Percentiles rank a stretch among this genome's conserved stretches.
phyloP scores from a whole-genome alignment of 768 basidiomycete species.

The Termitomyces sp. region DNA sequence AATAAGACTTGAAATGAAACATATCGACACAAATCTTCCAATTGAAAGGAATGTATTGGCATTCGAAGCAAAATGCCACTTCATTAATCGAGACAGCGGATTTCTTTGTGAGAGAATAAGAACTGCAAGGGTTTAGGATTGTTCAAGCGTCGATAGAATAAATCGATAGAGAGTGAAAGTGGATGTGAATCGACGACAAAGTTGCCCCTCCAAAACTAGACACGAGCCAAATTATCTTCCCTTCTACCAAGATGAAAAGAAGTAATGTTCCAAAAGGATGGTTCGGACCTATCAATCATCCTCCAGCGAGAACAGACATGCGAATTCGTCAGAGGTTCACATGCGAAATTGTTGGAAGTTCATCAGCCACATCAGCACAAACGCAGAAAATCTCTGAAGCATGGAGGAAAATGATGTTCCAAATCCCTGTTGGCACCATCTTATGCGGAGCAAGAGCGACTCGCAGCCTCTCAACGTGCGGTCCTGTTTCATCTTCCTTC shows the following conservation, averaged over 20 bases:
- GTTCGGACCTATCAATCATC: neutral
- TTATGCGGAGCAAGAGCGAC: neutral
- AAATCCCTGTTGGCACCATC: neutral
- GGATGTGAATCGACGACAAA: neutral
- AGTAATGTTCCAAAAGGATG: neutral
- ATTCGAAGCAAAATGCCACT: neutral
- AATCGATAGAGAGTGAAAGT: neutral
- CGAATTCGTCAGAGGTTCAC: neutral
- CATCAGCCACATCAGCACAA: neutral
- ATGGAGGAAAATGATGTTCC: neutral
- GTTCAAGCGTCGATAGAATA: accelerated
- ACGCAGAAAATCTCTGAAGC: neutral
- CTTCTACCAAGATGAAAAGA: neutral
- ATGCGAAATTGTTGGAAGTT: neutral
- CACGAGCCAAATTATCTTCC: neutral
- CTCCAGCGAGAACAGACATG: neutral
- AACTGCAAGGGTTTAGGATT: neutral
- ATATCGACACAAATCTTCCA: neutral
- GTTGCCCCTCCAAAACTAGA: neutral
- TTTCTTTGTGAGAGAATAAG: neutral
- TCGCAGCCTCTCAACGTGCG: neutral
- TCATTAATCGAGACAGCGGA: neutral
- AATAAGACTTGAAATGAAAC: too few species aligned
- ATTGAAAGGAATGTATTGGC: neutral
- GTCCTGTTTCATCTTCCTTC: neutral